These are phyloP conservation scores for Ploettnerulaceae sp. DNA, from an alignment of 2,329 filamentous ascomycete species.

Conservation along the genomic window DNA sequence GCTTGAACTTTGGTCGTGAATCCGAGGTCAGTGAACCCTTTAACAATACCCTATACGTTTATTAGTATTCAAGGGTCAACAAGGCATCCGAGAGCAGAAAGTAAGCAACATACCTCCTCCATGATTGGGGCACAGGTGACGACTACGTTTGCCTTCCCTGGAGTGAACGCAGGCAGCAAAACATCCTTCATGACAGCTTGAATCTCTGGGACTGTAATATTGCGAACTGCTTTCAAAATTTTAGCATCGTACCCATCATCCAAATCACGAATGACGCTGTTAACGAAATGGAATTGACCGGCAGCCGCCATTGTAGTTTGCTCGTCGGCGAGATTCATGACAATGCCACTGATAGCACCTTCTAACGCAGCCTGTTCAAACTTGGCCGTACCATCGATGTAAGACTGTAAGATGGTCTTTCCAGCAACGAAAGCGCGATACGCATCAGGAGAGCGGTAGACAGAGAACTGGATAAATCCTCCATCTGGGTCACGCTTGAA, in stretches of 20 bases:
- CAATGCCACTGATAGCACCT: conserved; percentile 84
- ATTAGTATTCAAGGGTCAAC: not conserved
- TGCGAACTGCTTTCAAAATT: conserved; percentile 71
- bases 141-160: conserved; percentile 76
- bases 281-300: conserved; percentile 77
- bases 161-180: conserved; percentile 74
- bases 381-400: conserved; percentile 63
- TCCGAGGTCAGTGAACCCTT: conserved; percentile 67
- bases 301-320: conserved; percentile 80
- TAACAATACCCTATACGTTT: conserved; percentile 60
- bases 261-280: conserved; percentile 72
- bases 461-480: conserved; percentile 75
- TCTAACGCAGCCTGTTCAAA: conserved; percentile 71
- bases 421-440: conserved; percentile 80
- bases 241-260: conserved; percentile 72
- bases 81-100: not conserved
- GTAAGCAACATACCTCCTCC: conserved; percentile 62
- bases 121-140: conserved; percentile 84
- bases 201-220: conserved; percentile 72
- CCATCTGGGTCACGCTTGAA: conserved; percentile 75
- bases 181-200: conserved; percentile 67
- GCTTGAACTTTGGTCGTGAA: conserved; percentile 74
- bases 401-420: conserved; percentile 67
- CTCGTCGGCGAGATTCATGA: conserved; percentile 80
- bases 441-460: conserved; percentile 86